Percentiles rank a stretch among this genome's conserved stretches.
Evolutionary conservation across 768 basidiomycete genomes (phyloP).

Genomic region (Kwoniella europaea): DNA sequence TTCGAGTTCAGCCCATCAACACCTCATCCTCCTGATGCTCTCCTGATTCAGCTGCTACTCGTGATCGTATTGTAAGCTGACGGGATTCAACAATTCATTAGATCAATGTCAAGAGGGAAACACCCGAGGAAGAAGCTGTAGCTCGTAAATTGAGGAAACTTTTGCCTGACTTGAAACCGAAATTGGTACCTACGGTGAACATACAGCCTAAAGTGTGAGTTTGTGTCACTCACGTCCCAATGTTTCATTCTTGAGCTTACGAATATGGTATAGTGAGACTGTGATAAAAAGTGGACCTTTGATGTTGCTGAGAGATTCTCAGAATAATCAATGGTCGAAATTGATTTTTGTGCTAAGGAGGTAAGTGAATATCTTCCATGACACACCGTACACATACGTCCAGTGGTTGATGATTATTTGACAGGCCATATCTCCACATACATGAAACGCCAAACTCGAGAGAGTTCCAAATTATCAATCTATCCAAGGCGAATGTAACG

Average conservation of each 20-base stretch:
- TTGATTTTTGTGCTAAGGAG: conserved; percentile 86
- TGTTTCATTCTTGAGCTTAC: neutral
- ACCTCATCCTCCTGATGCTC: no score
- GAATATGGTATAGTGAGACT: conserved; percentile 65
- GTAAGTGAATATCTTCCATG: conserved; percentile 59
- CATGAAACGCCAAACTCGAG: conserved; percentile 83
- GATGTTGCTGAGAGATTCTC: conserved; percentile 78
- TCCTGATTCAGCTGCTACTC: no score
- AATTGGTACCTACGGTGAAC: conserved; percentile 57
- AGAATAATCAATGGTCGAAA: conserved; percentile 77
- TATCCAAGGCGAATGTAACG: conserved; percentile 82
- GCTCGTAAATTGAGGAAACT: conserved; percentile 35
- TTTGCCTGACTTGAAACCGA: conserved; percentile 47
- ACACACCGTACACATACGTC: neutral
- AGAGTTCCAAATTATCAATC: conserved; percentile 75
- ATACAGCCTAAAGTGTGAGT: conserved; percentile 73
- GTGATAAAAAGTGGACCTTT: conserved; percentile 85
- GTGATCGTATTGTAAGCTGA: neutral
- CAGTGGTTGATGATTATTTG: neutral
- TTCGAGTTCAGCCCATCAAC: no score
- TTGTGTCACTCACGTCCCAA: neutral
- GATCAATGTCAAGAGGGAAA: conserved; percentile 79
- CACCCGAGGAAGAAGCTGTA: conserved; percentile 65
- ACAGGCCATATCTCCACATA: conserved; percentile 81
- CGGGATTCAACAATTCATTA: conserved; percentile 51